These are phyloP conservation scores for Paratinospora sagittata DNA, from an alignment of 164 flowering plant genomes.

Conservation along the genomic window DNA sequence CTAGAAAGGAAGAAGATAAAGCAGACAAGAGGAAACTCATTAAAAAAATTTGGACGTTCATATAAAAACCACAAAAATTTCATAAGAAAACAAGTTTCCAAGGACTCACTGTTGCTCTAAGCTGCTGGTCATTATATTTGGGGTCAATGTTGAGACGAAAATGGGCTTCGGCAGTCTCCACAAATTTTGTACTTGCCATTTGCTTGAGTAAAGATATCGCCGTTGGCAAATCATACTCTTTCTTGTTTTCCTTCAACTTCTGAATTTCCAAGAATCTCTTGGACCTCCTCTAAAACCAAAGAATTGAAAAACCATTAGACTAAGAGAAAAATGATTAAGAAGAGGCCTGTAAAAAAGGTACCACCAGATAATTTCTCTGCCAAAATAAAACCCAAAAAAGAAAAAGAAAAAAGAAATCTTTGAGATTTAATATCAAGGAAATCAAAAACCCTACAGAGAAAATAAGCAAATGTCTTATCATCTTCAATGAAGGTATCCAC, in stretches of 20 bases:
- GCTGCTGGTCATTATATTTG: conserved; percentile 94
- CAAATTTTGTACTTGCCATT: conserved; percentile 67
- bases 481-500: no score
- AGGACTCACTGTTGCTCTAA: conserved; percentile 82
- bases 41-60: neutral
- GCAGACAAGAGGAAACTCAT: neutral
- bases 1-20: conserved; percentile 26
- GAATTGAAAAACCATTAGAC: neutral
- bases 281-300: conserved; percentile 54
- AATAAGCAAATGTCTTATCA: neutral
- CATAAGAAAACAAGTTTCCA: neutral
- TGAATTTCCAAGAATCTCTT: conserved; percentile 94
- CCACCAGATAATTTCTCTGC: neutral
- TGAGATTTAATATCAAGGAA: no score
- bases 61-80: neutral
- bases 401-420: neutral
- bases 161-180: conserved; percentile 89
- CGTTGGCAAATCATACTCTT: conserved; percentile 75
- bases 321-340: neutral
- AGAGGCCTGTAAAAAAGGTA: no score
- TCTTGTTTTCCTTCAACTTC: conserved; percentile 74
- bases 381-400: neutral
- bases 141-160: conserved; percentile 97
- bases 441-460: neutral
- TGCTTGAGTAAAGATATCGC: conserved; percentile 72